Base-by-base conservation (phyloP, 768 basidiomycete genomes). In the Baorangia bicolor region DNA sequence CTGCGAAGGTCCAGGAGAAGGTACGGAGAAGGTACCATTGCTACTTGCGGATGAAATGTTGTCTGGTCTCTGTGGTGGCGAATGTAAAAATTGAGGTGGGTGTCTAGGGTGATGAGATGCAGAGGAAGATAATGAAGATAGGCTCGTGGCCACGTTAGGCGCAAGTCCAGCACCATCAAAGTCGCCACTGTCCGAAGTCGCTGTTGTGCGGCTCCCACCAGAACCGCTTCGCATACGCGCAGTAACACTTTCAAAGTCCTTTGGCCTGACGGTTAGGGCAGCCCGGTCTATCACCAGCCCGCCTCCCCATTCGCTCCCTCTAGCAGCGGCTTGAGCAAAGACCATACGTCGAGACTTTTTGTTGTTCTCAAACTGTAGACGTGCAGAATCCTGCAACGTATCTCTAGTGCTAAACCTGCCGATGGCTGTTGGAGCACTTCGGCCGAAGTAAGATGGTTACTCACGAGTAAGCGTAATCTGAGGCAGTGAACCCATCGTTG, bases 401-500 rank as follows among this genome's bases (percentile, higher is more conserved):
- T 92, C 88, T 61, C 80, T 78, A 3, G 89, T 93, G 64, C 77
- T 87, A 64, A 81, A 85, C 42, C 91, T 93, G 60, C 41, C 11
- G 2, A 51, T 33, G 33, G 20, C 38, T 12, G 43, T 61, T 52
- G 51, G 49, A 53, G 30, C n/a, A 7, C 45, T 43, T 51, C 48
- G 8, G 35, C 14, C 34, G 10, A 18, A 30, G 21, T 5, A 39
- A 35, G 49, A 61, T 49, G 53, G 16, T 38, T 43, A 55, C 63
- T 64, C 56, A 65, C 60, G 61, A 60, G 69, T 92, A 97, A 16
- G 94, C 92, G 70, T 95, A 97, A 73, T 98, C 95, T 1, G 87
- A 86, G 11, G 95, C 88, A 11, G 90, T 92, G 69, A 94, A 97
- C 0, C 94, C 94, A 58, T 92, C 85, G 56, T 94, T 93, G 69